A percentile compares a stretch with the other conserved stretches of the same genome.
Evolutionary conservation across 1,284 basidiomycete species (phyloP).

Genomic region (Mycena sp.): DNA sequence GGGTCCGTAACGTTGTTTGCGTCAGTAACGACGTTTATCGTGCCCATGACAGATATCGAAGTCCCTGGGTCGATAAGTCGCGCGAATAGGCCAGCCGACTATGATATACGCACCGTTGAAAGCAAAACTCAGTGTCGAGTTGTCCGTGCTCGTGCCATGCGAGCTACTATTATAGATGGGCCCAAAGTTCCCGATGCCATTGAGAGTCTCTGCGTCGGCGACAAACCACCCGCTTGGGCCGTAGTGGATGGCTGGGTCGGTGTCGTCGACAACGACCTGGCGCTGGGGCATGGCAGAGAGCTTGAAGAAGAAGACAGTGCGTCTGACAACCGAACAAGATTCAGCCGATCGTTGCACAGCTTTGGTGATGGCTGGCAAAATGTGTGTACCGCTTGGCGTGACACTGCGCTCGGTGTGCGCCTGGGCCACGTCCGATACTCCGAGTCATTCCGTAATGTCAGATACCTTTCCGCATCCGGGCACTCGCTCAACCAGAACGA

Average conservation of each 20-base stretch:
- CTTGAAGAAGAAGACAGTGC: too few species aligned
- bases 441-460: too few species aligned
- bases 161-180: constrained; percentile 21
- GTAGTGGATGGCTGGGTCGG: constrained; percentile 23
- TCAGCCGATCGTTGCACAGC: too few species aligned
- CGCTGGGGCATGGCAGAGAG: too few species aligned
- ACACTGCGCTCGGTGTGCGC: too few species aligned
- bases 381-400: too few species aligned
- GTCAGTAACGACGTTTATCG: constrained; percentile 9
- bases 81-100: neutral
- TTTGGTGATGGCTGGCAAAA: too few species aligned
- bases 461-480: too few species aligned
- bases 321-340: too few species aligned
- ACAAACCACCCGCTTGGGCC: constrained; percentile 18
- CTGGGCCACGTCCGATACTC: too few species aligned
- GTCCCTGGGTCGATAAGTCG: constrained; percentile 6
- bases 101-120: constrained; percentile 20
- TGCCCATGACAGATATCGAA: constrained; percentile 16
- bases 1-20: constrained; percentile 27
- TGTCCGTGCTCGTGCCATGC: constrained; percentile 12
- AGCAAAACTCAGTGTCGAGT: constrained; percentile 17
- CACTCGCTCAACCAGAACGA: too few species aligned
- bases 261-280: constrained; percentile 26
- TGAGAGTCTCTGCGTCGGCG: constrained; percentile 16
- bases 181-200: constrained; percentile 18